A percentile compares a stretch with the other conserved stretches of the same genome.
Conservation (phyloP, 257 asterid genomes). For the Verbascum thapsus region DNA sequence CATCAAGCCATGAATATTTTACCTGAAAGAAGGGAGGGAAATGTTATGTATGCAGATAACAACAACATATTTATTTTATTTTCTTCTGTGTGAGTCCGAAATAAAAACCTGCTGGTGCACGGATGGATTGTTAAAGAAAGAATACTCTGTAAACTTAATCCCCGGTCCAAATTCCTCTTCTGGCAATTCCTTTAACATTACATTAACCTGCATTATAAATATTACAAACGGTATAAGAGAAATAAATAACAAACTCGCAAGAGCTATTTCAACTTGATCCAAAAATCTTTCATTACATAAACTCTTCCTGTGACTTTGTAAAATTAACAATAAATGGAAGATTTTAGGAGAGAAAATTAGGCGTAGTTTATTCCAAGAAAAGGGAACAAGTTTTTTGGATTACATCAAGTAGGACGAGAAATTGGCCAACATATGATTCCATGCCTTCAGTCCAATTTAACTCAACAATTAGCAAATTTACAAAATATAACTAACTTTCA, state of each 20-base stretch:
- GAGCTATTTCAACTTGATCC: constrained; percentile 16
- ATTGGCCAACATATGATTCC: neutral
- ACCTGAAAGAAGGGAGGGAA: constrained; percentile 54
- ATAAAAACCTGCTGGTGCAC: constrained; percentile 68
- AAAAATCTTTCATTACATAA: constrained; percentile 14
- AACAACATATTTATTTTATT: neutral
- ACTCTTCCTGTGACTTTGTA: neutral
- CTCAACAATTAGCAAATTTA: neutral
- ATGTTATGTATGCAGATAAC: constrained; percentile 22
- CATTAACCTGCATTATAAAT: constrained; percentile 61
- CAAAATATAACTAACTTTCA: neutral
- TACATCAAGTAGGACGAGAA: neutral
- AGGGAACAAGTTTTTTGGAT: neutral
- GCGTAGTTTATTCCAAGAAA: constrained; percentile 1
- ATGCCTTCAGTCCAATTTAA: neutral
- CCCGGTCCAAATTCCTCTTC: constrained; percentile 80
- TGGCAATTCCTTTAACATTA: constrained; percentile 71
- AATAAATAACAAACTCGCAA: constrained; percentile 10
- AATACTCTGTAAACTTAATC: constrained; percentile 78
- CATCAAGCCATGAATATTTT: constrained; percentile 91
- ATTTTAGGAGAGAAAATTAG: constrained; percentile 2
- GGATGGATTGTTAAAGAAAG: constrained; percentile 78
- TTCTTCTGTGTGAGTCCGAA: constrained; percentile 15
- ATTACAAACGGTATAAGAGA: constrained; percentile 24
- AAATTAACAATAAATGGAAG: constrained; percentile 1